Conservation (phyloP, 495 filamentous ascomycete genomes). For the Cudoniella acicularis region DNA sequence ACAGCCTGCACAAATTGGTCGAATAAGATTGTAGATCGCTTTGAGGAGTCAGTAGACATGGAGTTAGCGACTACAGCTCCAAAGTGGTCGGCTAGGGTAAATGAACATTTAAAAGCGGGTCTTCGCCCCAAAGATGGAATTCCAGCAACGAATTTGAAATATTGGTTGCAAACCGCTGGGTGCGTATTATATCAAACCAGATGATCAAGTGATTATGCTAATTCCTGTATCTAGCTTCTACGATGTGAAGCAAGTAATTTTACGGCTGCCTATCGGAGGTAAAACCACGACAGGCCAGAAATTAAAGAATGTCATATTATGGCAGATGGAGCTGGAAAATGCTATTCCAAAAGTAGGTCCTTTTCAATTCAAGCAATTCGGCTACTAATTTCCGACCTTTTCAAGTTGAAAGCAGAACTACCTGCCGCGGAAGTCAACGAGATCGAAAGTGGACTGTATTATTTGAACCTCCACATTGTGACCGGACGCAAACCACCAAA, state of each 20-base stretch:
- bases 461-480: constrained; percentile 26
- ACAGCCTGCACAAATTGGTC: constrained; percentile 17
- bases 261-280: constrained; percentile 20
- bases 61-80: constrained; percentile 20
- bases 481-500: constrained; percentile 20
- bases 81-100: constrained; percentile 15
- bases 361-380: background rate
- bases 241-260: constrained; percentile 26
- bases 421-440: constrained; percentile 13
- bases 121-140: constrained; percentile 24
- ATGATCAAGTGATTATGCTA: background rate
- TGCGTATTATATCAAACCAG: no score
- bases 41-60: constrained; percentile 17
- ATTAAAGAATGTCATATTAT: constrained; percentile 18
- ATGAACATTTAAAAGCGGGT: constrained; percentile 17
- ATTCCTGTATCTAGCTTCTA: constrained; percentile 16
- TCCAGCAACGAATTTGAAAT: constrained; percentile 22
- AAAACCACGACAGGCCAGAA: constrained; percentile 10
- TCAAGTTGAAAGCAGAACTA: constrained; percentile 17
- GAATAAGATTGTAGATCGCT: constrained; percentile 22
- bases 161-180: constrained; percentile 25
- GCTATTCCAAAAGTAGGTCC: constrained; percentile 17
- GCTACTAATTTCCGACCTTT: background rate
- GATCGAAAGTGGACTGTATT: constrained; percentile 16
- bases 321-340: constrained; percentile 19